These are phyloP conservation scores for Acorus calamus DNA, from an alignment of 106 monocot species.

Conservation along the genomic window DNA sequence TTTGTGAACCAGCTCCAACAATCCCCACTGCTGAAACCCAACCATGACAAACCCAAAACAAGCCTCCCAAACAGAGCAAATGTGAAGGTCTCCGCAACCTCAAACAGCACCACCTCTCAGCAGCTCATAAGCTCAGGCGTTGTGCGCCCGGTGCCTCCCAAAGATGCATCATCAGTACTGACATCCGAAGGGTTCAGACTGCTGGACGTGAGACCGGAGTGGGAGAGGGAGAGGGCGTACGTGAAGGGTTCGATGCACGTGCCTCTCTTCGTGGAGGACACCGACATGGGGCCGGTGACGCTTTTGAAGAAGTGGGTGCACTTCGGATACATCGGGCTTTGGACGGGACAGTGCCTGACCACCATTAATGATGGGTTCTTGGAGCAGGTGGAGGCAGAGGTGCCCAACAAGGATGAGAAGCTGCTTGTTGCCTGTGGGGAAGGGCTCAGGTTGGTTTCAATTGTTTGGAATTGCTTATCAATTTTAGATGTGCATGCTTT, in stretches of 20 bases:
- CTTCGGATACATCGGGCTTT: conserved; percentile 80
- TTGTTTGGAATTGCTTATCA: no score
- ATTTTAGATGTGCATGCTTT: no score
- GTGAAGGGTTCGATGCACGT: conserved; percentile 59
- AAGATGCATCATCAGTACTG: conserved; percentile 31
- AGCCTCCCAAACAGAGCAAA: no score
- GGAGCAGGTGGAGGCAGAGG: conserved; percentile 32
- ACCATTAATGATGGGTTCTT: conserved; percentile 54
- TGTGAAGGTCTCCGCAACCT: no score
- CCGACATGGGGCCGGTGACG: conserved; percentile 42
- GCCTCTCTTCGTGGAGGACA: conserved; percentile 78
- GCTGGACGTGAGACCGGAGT: conserved; percentile 68
- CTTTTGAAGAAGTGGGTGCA: conserved; percentile 85
- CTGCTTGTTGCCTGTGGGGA: conserved; percentile 91
- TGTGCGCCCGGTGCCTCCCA: conserved; percentile 32
- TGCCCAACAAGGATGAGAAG: conserved; percentile 50
- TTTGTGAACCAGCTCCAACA: no score
- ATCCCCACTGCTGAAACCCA: no score
- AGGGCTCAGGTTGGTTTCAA: conserved; percentile 40
- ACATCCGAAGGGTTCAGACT: conserved; percentile 45
- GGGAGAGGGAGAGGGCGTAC: conserved; percentile 77
- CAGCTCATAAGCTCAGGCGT: conserved; percentile 37
- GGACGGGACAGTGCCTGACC: conserved; percentile 82
- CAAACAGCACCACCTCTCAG: background rate
- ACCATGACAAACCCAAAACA: no score